phyloP scores from a whole-genome alignment of 1,284 basidiomycete genomes.

The Apiotrichum domesticum region DNA sequence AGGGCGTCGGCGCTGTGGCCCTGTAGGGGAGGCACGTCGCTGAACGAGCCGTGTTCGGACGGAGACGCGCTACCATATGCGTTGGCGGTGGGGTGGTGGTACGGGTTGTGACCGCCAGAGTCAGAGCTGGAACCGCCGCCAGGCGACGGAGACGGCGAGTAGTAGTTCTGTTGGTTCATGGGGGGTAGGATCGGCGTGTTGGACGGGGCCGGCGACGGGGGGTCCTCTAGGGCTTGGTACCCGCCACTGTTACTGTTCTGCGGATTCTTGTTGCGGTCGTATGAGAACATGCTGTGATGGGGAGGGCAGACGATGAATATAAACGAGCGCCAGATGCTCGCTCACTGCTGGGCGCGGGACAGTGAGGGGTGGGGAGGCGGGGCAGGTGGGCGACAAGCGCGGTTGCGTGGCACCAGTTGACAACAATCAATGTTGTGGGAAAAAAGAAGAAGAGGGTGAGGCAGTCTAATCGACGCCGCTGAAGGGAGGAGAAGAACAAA shows the following conservation, averaged over 20 bases:
- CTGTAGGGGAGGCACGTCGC: neutral
- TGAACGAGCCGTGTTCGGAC: neutral
- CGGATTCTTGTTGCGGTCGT: neutral
- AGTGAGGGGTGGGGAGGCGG: too few species aligned
- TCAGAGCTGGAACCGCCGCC: neutral
- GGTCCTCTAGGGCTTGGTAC: neutral
- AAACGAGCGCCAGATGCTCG: too few species aligned
- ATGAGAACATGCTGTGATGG: neutral
- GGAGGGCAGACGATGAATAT: too few species aligned
- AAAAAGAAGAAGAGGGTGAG: too few species aligned
- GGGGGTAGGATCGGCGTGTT: neutral
- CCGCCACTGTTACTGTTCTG: neutral
- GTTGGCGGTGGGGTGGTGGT: neutral
- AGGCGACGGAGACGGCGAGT: neutral
- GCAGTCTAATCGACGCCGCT: too few species aligned
- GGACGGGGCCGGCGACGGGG: neutral
- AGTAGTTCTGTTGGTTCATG: neutral
- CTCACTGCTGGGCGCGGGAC: too few species aligned
- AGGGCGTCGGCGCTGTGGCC: neutral
- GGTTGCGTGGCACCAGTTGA: too few species aligned
- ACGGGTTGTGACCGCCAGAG: neutral
- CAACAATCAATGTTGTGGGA: too few species aligned
- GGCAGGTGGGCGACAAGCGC: too few species aligned
- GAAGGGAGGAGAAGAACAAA: too few species aligned
- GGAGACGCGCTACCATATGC: neutral